A percentile compares a stretch with the other conserved stretches of the same genome.
Conservation (phyloP, 495 filamentous ascomycete genomes). For the Talaromyces ruber region DNA sequence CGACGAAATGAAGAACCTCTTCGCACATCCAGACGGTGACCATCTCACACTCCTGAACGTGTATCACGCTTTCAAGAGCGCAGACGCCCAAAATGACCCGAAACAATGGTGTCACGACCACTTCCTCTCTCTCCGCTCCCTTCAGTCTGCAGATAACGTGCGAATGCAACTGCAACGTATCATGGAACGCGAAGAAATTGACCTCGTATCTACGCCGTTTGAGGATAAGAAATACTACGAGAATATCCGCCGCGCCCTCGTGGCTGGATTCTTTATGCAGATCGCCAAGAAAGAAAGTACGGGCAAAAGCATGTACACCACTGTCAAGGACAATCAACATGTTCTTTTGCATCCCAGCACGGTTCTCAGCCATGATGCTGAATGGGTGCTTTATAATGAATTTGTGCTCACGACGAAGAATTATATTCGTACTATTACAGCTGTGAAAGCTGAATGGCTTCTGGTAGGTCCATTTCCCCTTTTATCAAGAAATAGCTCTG, state of each 20-base stretch:
- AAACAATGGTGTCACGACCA: constrained; percentile 97
- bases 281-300: constrained; percentile 81
- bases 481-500: constrained; percentile 1
- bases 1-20: constrained; percentile 94
- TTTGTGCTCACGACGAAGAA: constrained; percentile 97
- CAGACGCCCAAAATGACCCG: constrained; percentile 60
- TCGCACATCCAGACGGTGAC: constrained; percentile 88
- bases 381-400: constrained; percentile 98
- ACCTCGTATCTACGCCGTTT: constrained; percentile 80
- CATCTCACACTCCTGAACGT: constrained; percentile 95
- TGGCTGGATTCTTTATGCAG: constrained; percentile 99
- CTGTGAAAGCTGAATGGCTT: constrained; percentile 67
- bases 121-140: constrained; percentile 82
- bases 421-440: constrained; percentile 59
- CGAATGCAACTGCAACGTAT: constrained; percentile 84
- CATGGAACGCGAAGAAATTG: constrained; percentile 85
- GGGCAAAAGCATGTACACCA: constrained; percentile 74
- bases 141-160: constrained; percentile 90
- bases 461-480: constrained; percentile 50
- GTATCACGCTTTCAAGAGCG: constrained; percentile 90
- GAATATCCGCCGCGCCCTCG: constrained; percentile 91
- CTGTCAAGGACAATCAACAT: constrained; percentile 87
- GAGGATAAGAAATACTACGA: constrained; percentile 95
- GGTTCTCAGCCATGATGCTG: constrained; percentile 72
- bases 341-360: constrained; percentile 92